Conservation (phyloP, 805 yeast species). For the Candida schatavii region DNA sequence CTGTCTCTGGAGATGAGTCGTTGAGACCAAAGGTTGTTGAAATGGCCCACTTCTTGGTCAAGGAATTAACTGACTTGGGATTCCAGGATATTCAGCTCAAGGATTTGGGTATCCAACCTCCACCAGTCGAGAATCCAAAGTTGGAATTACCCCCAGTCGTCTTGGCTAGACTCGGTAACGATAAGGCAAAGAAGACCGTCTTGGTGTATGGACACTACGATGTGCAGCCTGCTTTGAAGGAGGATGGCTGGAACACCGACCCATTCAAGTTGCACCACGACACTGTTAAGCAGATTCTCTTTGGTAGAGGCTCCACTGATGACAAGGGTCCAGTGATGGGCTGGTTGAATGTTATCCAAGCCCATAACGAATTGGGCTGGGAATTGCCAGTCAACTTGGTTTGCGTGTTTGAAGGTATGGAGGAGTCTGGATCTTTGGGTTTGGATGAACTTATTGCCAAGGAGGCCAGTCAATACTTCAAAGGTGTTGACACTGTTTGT, state of each 20-base stretch:
- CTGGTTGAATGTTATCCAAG: constrained; percentile 91
- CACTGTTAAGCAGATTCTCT: constrained; percentile 63
- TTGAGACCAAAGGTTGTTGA: constrained; percentile 85
- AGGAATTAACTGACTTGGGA: constrained; percentile 68
- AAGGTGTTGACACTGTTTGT: constrained; percentile 89
- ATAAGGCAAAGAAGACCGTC: constrained; percentile 81
- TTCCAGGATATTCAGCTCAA: constrained; percentile 79
- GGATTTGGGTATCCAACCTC: constrained; percentile 86
- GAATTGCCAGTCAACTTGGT: constrained; percentile 92
- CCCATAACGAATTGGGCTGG: constrained; percentile 78
- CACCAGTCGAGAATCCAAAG: constrained; percentile 68
- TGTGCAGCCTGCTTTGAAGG: constrained; percentile 91
- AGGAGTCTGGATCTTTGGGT: constrained; percentile 94
- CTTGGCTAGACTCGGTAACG: constrained; percentile 82
- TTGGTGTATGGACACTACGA: constrained; percentile 96
- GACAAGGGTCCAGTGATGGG: constrained; percentile 98
- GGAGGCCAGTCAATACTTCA: constrained; percentile 80
- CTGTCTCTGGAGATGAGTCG: constrained; percentile 88
- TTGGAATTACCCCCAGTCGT: constrained; percentile 91
- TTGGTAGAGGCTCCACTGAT: constrained; percentile 95
- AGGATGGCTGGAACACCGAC: constrained; percentile 95
- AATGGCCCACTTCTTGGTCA: constrained; percentile 80
- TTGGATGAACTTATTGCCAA: constrained; percentile 76
- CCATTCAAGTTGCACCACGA: constrained; percentile 71
- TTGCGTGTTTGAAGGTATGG: constrained; percentile 98